Evolutionary conservation across 805 yeast species (phyloP), one percentile per base, ranked within the genome.

Genomic region (Lipomyces yamadae): DNA sequence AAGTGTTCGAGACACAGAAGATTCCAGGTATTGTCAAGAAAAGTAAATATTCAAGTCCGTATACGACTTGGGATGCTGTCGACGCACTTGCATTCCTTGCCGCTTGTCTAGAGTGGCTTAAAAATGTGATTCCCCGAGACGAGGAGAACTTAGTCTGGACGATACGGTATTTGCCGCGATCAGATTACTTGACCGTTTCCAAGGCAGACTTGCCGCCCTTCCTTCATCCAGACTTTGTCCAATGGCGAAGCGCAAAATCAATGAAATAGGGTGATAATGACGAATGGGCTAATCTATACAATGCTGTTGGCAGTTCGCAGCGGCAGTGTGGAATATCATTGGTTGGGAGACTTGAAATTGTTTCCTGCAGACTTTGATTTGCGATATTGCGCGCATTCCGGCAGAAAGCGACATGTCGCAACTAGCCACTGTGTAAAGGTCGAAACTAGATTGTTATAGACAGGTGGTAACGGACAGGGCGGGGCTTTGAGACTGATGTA

Each of bases 21-120:
- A 82, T 94, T 32, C 98, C 99, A 2, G 64, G 88, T 1, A 65
- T 88, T 56, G 76, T 90, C 67, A 89, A 88, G 71, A 80, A 82
- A 8, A 83, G 82, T 70, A 73, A 78, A 72, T 78, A 73, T 67
- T 80, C 79, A 13, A 56, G 62, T 60, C 67, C 65, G 18, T 42
- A 53, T 37, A 56, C 62, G 32, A 57, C 67, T 58, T 86, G 91
- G 77, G 86, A 86, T 73, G 94, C 96, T 71, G 84, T 87, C 77
- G 91, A 88, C 63, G 87, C 94, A 7, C 81, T 94, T 60, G 90
- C 88, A 73, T 95, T 96, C 86, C 90, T 91, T 77, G 94, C 94
- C 2, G 92, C 95, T 0, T 83, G 89, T 24, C 80, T 91, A 62
- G 91, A 90, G 65, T 92, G 97, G 97, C 75, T 94, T 42, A 80